These are phyloP conservation scores for Plasmodium gallinaceum DNA, from an alignment of 169 alveolate species.

Conservation along the genomic window DNA sequence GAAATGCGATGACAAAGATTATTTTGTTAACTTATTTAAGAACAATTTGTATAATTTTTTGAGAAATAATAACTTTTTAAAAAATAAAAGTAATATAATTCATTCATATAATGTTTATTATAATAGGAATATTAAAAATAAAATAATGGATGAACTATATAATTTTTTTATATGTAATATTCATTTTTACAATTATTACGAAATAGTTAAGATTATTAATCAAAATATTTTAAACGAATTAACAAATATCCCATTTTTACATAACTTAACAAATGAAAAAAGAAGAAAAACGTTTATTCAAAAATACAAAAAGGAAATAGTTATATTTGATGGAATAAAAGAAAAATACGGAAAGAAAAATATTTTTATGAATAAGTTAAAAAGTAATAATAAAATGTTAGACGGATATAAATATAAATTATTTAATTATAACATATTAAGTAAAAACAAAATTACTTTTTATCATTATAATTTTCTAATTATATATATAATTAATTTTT, in stretches of 20 bases:
- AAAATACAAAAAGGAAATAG: not conserved
- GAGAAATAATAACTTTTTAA: conserved; percentile 4
- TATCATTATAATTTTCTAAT: not conserved
- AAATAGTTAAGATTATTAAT: conserved; percentile 10
- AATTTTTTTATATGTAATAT: not conserved
- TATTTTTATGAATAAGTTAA: not conserved
- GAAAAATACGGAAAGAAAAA: not conserved
- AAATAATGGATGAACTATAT: not conserved
- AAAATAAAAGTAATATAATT: not conserved
- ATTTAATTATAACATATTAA: not conserved
- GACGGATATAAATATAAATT: not conserved
- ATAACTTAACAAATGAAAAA: not conserved
- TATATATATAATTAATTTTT: not conserved
- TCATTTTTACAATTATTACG: conserved; percentile 9
- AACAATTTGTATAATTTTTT: conserved; percentile 12
- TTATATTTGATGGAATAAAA: not conserved
- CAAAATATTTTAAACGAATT: not conserved
- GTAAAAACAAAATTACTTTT: not conserved
- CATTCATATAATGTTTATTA: not conserved
- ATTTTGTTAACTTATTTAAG: not conserved
- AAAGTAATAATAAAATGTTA: not conserved
- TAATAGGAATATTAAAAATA: not conserved
- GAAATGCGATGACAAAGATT: not conserved
- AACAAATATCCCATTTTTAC: not conserved
- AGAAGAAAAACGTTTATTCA: not conserved